Evolutionary conservation across 192 early-diverging fungal genomes (phyloP).

Genomic region (Phlyctochytrium planicorne): DNA sequence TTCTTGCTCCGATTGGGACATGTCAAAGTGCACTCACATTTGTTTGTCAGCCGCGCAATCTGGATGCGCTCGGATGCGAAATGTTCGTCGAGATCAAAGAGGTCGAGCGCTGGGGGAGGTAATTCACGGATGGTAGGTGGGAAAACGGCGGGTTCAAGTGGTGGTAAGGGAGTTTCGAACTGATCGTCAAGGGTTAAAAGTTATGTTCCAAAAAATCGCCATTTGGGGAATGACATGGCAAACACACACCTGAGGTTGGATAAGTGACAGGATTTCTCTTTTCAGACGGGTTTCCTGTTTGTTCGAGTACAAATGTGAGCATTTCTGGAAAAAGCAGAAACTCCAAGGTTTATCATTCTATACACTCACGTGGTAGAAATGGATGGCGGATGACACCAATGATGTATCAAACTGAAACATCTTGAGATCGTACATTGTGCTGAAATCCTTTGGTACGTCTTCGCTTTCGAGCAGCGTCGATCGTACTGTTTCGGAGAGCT

Average conservation of each 20-base stretch:
- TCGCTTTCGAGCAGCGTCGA: constrained; percentile 58
- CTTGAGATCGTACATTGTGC: constrained; percentile 47
- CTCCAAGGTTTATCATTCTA: background rate
- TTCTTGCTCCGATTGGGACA: too few species aligned
- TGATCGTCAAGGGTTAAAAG: constrained; percentile 14
- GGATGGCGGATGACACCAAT: constrained; percentile 41
- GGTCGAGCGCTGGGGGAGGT: constrained; percentile 52
- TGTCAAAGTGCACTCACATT: constrained; percentile 38
- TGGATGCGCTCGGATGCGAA: constrained; percentile 46
- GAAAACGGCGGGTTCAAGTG: constrained; percentile 52
- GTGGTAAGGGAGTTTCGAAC: constrained; percentile 59
- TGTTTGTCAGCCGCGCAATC: constrained; percentile 55
- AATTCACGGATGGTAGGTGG: constrained; percentile 50
- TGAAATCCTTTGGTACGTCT: constrained; percentile 58
- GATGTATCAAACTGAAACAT: constrained; percentile 53
- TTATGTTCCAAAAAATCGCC: background rate
- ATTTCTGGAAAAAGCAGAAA: background rate
- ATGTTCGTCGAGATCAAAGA: constrained; percentile 59
- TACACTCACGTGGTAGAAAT: constrained; percentile 35
- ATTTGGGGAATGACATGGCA: too few species aligned
- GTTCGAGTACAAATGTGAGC: constrained; percentile 8
- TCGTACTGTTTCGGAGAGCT: constrained; percentile 45
- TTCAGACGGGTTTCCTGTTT: constrained; percentile 41
- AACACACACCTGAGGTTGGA: constrained; percentile 50
- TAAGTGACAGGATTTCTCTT: constrained; percentile 51